Evolutionary conservation across 2,329 filamentous ascomycete species (phyloP), one percentile per base, ranked within the genome.

Genomic region (Davidsoniella neocaledoniae): DNA sequence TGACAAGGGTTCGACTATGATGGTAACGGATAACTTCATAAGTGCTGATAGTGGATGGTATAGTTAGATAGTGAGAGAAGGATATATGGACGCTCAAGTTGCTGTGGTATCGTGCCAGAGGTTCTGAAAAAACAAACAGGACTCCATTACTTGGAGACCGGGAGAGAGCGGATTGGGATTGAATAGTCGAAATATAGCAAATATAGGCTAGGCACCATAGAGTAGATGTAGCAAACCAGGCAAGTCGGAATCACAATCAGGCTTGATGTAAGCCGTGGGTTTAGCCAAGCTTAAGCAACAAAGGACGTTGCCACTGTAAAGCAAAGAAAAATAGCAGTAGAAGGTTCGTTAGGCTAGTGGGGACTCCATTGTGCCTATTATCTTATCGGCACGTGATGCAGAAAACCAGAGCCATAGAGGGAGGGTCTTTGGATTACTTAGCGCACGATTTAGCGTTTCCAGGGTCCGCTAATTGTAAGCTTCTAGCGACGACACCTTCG

Each of bases 351-450:
- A 33, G 10, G 26, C 10, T 33, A 33, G 26, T 33, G 26, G 26
- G 21, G 26, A 33, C 8, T 33, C 7, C 10, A 9, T 5, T 16
- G 3, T 14, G 10, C 9, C 21, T 21, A 21, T 21, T 46, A 49
- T 52, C 50, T 46, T 49, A 49, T 46, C 50, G 17, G n/a, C 50
- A 52, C 46, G 46, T 43, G 49, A 50, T 50, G 37, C 41, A 43
- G 43, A 39, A 43, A 37, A 49, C 21, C 3, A 21, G 26, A 33
- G 26, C 26, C 26, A 33, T 4, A 33, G 10, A 33, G n/a, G n/a
- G n/a, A 19, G 26, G 26, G 26, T 33, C 26, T 10, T 33, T 33
- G 7, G 26, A 33, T 33, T 33, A 33, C 26, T 33, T 33, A 33
- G 26, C 10, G 26, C 10, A 10, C 7, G 26, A 9, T 33, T 33